Percentiles rank a stretch among this genome's conserved stretches.
These are phyloP conservation scores for Tulasnella sp. DNA, from an alignment of 768 basidiomycete species.

Conservation along the genomic window DNA sequence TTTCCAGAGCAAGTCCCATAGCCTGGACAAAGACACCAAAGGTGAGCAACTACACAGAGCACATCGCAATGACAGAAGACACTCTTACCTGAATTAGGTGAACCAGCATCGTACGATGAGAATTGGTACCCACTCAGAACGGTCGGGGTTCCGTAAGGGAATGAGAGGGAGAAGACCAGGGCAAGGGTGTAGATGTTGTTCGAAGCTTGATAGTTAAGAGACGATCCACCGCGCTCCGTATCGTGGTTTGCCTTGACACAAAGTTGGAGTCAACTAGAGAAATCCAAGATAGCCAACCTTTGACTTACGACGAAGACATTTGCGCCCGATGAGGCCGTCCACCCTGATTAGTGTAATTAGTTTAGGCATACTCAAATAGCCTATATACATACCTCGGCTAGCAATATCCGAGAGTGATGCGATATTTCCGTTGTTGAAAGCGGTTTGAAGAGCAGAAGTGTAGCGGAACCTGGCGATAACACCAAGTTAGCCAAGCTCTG, in stretches of 20 bases:
- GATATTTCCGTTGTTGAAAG: slow-evolving; percentile 52
- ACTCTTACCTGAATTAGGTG: slow-evolving; percentile 52
- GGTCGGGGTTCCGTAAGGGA: slow-evolving; percentile 62
- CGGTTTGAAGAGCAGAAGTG: slow-evolving; percentile 48
- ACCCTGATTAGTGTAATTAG: slow-evolving; percentile 41
- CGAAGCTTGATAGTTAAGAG: slow-evolving; percentile 56
- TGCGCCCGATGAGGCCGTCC: slow-evolving; percentile 51
- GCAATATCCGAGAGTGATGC: slow-evolving; percentile 46
- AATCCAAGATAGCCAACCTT: neutral
- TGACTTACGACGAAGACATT: slow-evolving; percentile 53
- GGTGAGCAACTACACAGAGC: neutral
- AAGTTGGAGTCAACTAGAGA: neutral
- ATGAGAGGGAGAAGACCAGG: slow-evolving; percentile 55
- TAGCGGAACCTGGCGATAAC: slow-evolving; percentile 49
- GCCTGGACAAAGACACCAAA: neutral
- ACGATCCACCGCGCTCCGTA: slow-evolving; percentile 56
- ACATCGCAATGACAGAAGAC: neutral
- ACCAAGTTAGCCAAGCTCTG: neutral
- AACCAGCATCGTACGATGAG: slow-evolving; percentile 46
- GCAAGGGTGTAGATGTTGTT: slow-evolving; percentile 63
- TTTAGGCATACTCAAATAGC: neutral
- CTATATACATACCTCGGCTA: slow-evolving; percentile 37
- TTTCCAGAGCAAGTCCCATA: slow-evolving; percentile 23
- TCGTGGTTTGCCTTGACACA: slow-evolving; percentile 52
- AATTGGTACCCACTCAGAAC: slow-evolving; percentile 56